phyloP scores from a whole-genome alignment of 2,329 filamentous ascomycete genomes.

The Paecilomyces variotii region DNA sequence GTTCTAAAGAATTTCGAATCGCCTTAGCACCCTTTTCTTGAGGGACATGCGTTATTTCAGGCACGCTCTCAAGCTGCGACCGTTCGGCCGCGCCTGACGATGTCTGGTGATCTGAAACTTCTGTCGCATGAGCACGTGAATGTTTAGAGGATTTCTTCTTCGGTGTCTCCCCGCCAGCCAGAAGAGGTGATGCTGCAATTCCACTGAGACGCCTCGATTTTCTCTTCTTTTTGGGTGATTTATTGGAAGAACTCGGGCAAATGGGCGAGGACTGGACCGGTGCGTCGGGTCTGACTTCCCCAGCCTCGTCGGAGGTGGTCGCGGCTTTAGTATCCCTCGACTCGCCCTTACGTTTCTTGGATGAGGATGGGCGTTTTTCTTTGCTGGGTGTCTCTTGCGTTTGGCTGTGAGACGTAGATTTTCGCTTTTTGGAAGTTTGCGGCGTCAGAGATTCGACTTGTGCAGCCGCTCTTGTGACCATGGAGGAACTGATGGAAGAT shows the following conservation, averaged over 20 bases:
- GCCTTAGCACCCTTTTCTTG: not conserved
- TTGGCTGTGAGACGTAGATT: not conserved
- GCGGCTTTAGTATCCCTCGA: not conserved
- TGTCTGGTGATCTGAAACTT: not conserved
- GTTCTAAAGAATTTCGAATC: not conserved
- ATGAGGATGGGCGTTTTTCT: not conserved
- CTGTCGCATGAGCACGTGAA: not conserved
- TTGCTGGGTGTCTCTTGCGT: not conserved
- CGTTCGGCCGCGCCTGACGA: not conserved
- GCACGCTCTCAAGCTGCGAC: not conserved
- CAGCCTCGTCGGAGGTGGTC: not conserved
- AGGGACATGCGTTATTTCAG: not conserved
- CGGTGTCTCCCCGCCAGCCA: not conserved
- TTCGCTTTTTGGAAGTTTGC: not conserved
- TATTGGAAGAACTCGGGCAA: not conserved
- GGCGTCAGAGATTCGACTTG: not conserved
- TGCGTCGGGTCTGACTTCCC: not conserved
- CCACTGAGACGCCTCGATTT: slow-evolving; percentile 8
- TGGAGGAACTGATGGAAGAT: slow-evolving; percentile 18
- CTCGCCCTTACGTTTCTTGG: not conserved
- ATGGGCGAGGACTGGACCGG: not conserved
- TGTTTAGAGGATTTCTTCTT: not conserved
- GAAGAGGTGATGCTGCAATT: slow-evolving; percentile 1
- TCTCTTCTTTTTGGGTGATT: slow-evolving; percentile 3
- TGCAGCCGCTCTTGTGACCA: not conserved